Conservation (phyloP, 31 red algal genomes). For the Bonnemaisonia californica region DNA sequence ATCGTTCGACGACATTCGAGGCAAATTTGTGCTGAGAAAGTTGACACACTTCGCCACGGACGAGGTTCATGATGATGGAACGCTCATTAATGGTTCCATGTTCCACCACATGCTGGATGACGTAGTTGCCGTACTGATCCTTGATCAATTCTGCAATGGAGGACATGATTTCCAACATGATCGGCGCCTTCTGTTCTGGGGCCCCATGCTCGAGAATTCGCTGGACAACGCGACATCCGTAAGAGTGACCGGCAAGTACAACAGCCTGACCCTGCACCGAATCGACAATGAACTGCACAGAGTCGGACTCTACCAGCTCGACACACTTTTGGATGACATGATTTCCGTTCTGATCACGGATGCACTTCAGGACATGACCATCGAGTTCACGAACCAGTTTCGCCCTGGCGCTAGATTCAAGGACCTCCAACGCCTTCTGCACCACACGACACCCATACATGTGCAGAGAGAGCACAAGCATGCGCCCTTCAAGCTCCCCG, state of each 20-base stretch:
- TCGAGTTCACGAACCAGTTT: constrained; percentile 85
- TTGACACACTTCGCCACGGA: constrained; percentile 64
- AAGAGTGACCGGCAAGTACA: constrained; percentile 88
- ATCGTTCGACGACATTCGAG: constrained; percentile 96
- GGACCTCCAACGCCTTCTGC: constrained; percentile 96
- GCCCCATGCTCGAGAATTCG: constrained; percentile 91
- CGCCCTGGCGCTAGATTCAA: constrained; percentile 52
- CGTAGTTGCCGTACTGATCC: constrained; percentile 99
- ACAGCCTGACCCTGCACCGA: constrained; percentile 88
- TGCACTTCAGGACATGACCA: constrained; percentile 96
- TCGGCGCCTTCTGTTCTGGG: constrained; percentile 80
- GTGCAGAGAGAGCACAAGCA: constrained; percentile 92
- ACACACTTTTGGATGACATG: constrained; percentile 99
- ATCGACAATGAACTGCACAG: constrained; percentile 93
- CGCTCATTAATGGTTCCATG: constrained; percentile 81
- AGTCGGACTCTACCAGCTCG: constrained; percentile 80
- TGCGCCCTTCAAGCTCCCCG: constrained; percentile 77
- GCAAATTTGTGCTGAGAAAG: constrained; percentile 97
- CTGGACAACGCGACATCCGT: constrained; percentile 98
- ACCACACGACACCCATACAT: constrained; percentile 99
- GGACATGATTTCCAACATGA: constrained; percentile 88
- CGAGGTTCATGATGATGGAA: constrained; percentile 67
- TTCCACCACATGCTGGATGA: constrained; percentile 95
- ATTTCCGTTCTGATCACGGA: constrained; percentile 99
- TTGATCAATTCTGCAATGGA: constrained; percentile 73